Evolutionary conservation across 2,329 filamentous ascomycete species (phyloP).

Genomic region (Lithohypha guttulata): DNA sequence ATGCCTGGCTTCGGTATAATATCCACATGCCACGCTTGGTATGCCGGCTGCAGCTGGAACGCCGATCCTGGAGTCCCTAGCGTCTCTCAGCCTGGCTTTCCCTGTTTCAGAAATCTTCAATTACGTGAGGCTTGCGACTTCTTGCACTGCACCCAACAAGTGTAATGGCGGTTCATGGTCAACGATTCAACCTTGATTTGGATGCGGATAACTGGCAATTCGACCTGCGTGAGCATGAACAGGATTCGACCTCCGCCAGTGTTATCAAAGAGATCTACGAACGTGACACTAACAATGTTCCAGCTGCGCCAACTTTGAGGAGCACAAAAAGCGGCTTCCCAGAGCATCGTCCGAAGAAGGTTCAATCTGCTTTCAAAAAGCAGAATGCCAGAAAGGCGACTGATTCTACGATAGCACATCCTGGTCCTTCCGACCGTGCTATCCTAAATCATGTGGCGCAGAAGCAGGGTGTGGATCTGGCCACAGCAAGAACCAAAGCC

Average conservation of each 20-base stretch:
- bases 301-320: constrained; percentile 47
- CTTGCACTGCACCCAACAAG: background rate
- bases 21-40: too few species aligned
- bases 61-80: too few species aligned
- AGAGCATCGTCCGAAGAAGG: constrained; percentile 67
- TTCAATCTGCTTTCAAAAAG: constrained; percentile 69
- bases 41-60: too few species aligned
- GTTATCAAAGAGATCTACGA: constrained; percentile 71
- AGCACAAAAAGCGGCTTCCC: constrained; percentile 67
- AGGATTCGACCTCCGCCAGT: constrained; percentile 23
- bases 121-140: background rate
- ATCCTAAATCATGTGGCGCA: constrained; percentile 18
- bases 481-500: constrained; percentile 48
- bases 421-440: constrained; percentile 17
- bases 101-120: background rate
- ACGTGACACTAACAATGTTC: constrained; percentile 42
- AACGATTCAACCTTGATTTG: constrained; percentile 51
- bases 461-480: constrained; percentile 23
- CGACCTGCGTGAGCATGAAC: constrained; percentile 23
- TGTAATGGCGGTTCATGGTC: constrained; percentile 38
- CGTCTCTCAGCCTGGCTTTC: background rate
- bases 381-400: constrained; percentile 26
- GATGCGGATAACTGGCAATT: constrained; percentile 37
- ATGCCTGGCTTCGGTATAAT: too few species aligned
- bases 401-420: constrained; percentile 14